phyloP scores from a whole-genome alignment of 352 stramenopile genomes.

The Pythium biforme region DNA sequence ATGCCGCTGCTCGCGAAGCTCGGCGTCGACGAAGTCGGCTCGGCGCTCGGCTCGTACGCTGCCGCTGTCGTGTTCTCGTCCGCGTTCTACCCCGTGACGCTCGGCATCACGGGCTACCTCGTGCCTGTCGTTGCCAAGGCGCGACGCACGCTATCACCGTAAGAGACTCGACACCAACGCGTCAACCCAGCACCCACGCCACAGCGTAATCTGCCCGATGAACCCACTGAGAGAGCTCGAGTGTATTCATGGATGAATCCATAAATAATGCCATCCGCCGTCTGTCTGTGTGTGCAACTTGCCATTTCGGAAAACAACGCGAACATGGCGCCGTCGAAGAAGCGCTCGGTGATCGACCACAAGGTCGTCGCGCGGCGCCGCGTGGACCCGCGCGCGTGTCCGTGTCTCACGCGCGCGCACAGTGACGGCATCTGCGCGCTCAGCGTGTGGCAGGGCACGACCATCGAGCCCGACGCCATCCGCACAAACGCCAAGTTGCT shows the following conservation, averaged over 20 bases:
- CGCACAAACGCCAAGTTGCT: conserved; percentile 31
- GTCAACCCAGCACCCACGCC: background rate
- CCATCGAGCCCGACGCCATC: conserved; percentile 32
- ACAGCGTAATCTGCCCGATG: background rate
- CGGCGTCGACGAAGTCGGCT: conserved; percentile 66
- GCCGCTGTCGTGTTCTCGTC: conserved; percentile 78
- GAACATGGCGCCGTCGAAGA: conserved; percentile 45
- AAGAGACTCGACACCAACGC: background rate
- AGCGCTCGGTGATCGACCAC: conserved; percentile 30
- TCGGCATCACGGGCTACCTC: conserved; percentile 72
- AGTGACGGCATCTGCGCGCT: conserved; percentile 49
- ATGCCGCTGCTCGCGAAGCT: conserved; percentile 73
- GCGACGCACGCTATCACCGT: conserved; percentile 32
- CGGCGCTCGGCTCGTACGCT: conserved; percentile 73
- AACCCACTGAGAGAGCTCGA: background rate
- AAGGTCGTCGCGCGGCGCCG: conserved; percentile 9
- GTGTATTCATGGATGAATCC: conserved; percentile 7
- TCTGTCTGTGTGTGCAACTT: too few species aligned
- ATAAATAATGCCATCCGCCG: conserved; percentile 5
- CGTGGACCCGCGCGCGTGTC: conserved; percentile 24
- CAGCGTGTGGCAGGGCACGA: conserved; percentile 56
- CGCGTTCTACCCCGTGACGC: conserved; percentile 75
- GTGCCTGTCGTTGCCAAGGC: conserved; percentile 69
- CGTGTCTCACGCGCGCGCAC: conserved; percentile 27
- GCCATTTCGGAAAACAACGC: background rate